phyloP scores from a whole-genome alignment of 495 filamentous ascomycete species.

The Hypoxylon subgilvum region DNA sequence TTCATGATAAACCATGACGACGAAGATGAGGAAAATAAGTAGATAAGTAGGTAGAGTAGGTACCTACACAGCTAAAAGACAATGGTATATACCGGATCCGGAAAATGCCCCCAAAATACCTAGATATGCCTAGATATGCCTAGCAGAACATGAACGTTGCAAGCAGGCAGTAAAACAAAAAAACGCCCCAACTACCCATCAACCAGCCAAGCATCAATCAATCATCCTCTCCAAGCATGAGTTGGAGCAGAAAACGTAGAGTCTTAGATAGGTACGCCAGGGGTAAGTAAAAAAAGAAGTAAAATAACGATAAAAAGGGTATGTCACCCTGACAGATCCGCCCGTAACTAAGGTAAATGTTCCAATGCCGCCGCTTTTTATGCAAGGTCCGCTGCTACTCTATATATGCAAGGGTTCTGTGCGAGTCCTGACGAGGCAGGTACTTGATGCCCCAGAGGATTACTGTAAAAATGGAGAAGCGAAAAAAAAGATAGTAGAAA shows the following conservation, averaged over 20 bases:
- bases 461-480: conserved; percentile 26
- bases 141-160: background rate
- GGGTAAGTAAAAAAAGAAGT: conserved; percentile 1
- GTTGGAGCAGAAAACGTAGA: conserved; percentile 5
- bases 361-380: conserved; percentile 32
- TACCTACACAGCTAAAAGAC: no score
- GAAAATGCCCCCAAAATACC: no score
- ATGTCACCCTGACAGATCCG: conserved; percentile 25
- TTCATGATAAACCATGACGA: no score
- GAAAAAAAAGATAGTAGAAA: conserved; percentile 8
- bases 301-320: background rate
- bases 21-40: background rate
- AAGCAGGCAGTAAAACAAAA: background rate
- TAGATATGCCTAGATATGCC: conserved; percentile 1
- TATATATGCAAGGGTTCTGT: conserved; percentile 31
- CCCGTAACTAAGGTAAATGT: conserved; percentile 23
- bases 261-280: conserved; percentile 24
- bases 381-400: conserved; percentile 32
- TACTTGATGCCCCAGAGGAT: conserved; percentile 10
- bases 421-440: conserved; percentile 19
- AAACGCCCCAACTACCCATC: no score
- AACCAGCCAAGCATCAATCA: conserved; percentile 1
- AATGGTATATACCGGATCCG: conserved; percentile 36
- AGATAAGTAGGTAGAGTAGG: no score
- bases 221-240: conserved; percentile 7